Conservation (phyloP, 352 stramenopile species). For the Phytopythium litorale region DNA sequence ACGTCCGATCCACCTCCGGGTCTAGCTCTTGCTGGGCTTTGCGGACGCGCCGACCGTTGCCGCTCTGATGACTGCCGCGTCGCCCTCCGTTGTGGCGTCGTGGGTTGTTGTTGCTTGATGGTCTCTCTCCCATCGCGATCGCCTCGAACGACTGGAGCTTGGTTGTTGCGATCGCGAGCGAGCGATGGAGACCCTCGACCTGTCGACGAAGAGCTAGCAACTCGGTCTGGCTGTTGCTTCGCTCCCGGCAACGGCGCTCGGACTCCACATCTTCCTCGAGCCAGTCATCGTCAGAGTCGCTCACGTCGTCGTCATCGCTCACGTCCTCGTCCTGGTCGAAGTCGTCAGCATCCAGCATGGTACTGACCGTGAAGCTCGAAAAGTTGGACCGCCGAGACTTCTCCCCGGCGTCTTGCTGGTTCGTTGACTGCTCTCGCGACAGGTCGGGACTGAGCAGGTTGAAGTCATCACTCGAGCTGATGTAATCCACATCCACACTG, state of each 20-base stretch:
- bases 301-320: conserved; percentile 5
- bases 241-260: conserved; percentile 9
- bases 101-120: neutral
- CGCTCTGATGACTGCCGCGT: neutral
- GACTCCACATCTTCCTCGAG: conserved; percentile 8
- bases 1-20: conserved; percentile 24
- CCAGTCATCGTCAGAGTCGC: conserved; percentile 11
- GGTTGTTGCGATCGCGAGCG: conserved; percentile 43
- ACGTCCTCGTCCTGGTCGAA: conserved; percentile 8
- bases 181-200: conserved; percentile 44
- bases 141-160: conserved; percentile 43
- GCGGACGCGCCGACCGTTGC: too few species aligned
- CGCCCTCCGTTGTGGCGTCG: neutral
- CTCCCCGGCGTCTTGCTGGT: conserved; percentile 42
- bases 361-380: conserved; percentile 30
- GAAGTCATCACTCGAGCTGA: conserved; percentile 51
- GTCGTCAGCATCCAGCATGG: conserved; percentile 27
- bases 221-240: conserved; percentile 30
- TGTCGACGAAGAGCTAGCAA: conserved; percentile 39
- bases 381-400: conserved; percentile 36
- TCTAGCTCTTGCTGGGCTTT: conserved; percentile 12
- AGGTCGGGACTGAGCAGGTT: conserved; percentile 43
- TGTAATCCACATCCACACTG: conserved; percentile 44
- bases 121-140: conserved; percentile 4
- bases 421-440: conserved; percentile 18